phyloP scores from a whole-genome alignment of 805 yeast genomes.

The Diddensiella santjacobensis region DNA sequence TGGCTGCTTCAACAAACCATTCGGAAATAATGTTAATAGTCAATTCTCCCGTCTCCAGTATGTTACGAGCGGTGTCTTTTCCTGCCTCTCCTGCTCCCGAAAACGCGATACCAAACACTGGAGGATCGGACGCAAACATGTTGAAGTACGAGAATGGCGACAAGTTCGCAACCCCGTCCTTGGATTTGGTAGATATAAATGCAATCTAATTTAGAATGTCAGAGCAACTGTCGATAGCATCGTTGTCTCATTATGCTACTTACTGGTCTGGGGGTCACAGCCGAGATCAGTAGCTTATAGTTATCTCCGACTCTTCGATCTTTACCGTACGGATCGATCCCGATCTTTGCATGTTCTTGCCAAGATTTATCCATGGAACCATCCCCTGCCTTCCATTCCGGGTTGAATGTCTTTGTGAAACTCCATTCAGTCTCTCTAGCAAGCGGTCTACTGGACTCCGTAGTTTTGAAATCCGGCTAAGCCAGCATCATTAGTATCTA shows the following conservation, averaged over 20 bases:
- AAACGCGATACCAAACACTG: slow-evolving; percentile 51
- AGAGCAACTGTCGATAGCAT: too few relatives aligned
- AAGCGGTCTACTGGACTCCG: slow-evolving; percentile 23
- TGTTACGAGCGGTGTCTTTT: slow-evolving; percentile 50
- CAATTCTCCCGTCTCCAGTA: slow-evolving; percentile 49
- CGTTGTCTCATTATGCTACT: too few relatives aligned
- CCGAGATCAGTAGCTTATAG: slow-evolving; percentile 50
- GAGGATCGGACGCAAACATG: slow-evolving; percentile 51
- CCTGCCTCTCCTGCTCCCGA: slow-evolving; percentile 35
- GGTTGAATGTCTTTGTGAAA: slow-evolving; percentile 23
- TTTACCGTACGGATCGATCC: slow-evolving; percentile 46
- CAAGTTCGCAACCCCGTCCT: slow-evolving; percentile 44
- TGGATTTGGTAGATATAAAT: slow-evolving; percentile 46
- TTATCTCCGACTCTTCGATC: slow-evolving; percentile 42
- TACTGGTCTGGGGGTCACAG: slow-evolving; percentile 54
- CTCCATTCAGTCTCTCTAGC: not conserved
- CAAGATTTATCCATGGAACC: slow-evolving; percentile 47
- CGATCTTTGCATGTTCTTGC: slow-evolving; percentile 43
- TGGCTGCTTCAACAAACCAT: slow-evolving; percentile 65
- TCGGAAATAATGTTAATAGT: slow-evolving; percentile 57
- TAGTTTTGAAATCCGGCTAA: slow-evolving; percentile 25
- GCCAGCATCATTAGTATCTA: not conserved
- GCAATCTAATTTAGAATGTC: too few relatives aligned
- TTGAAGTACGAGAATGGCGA: slow-evolving; percentile 61
- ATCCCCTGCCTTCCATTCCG: slow-evolving; percentile 45